These are phyloP conservation scores for Antarctomyces pellizariae DNA, from an alignment of 495 filamentous ascomycete species.

Conservation along the genomic window DNA sequence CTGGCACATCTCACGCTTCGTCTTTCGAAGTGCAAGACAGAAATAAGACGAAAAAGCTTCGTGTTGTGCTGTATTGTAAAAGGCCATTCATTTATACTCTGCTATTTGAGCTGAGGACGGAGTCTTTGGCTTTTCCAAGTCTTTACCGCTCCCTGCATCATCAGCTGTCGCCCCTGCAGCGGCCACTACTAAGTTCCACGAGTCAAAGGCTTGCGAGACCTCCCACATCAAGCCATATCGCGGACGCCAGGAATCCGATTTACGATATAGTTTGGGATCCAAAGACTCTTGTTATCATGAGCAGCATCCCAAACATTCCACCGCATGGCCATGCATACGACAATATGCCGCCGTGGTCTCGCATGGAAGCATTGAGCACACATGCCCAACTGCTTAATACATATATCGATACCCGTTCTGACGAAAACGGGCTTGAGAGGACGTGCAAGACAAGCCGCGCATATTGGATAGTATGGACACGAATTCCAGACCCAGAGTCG, in stretches of 20 bases:
- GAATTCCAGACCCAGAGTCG: conserved; percentile 26
- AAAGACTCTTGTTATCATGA: conserved; percentile 46
- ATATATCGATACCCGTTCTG: conserved; percentile 34
- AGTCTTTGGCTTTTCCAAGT: conserved; percentile 35
- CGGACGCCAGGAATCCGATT: conserved; percentile 24
- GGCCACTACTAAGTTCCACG: conserved; percentile 44
- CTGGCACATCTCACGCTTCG: conserved; percentile 7
- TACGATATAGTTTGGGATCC: conserved; percentile 81
- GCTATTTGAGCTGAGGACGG: conserved; percentile 51
- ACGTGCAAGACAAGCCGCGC: conserved; percentile 78
- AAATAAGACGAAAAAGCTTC: conserved; percentile 31
- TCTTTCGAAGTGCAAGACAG: conserved; percentile 22
- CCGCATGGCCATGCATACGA: conserved; percentile 20
- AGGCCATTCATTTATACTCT: conserved; percentile 83
- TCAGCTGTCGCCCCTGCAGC: conserved; percentile 57
- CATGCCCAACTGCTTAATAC: conserved; percentile 68
- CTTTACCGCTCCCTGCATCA: conserved; percentile 69
- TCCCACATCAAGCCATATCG: conserved; percentile 11
- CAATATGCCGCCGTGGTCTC: conserved; percentile 31
- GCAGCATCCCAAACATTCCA: conserved; percentile 81
- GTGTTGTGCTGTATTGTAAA: conserved; percentile 48
- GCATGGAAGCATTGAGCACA: conserved; percentile 74
- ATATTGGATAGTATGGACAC: conserved; percentile 95
- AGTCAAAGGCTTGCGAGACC: conserved; percentile 23
- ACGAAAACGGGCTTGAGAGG: conserved; percentile 45